Base-by-base conservation (phyloP, 139 green algal genomes). In the Trebouxia sp. region DNA sequence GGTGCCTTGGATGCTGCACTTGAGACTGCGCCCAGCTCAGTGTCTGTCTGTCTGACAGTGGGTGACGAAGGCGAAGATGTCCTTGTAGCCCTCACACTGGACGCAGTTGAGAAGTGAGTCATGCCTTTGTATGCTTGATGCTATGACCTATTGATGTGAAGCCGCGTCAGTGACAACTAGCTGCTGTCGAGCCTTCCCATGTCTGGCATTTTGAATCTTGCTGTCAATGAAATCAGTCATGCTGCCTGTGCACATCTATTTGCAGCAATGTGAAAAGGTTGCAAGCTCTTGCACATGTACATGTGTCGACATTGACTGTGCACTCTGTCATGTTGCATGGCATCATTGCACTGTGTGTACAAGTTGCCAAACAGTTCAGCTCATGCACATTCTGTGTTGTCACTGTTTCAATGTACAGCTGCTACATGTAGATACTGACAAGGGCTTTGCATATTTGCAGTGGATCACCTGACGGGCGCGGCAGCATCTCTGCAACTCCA, bases 31-130 rank as follows among this genome's bases (percentile, higher is more conserved):
- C 32, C 62, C 62, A 72, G 62, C 32, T 42, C 62, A 24, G 62
- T 72, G 32, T 72, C 69, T 41, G 42, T 55, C 69, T 56, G 69
- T 38, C 24, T 77, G 69, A 77, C 69, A 41, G 39, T 55, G 41
- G 38, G 22, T 77, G n/a, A 38, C 5, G 69, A 53, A 41, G 42
- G 69, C n/a, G n/a, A 56, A 24, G 39, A 51, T 77, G 69, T 41
- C 14, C 11, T 77, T 32, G 26, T 56, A 26, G 43, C 67, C 9
- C 39, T 51, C 43, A 39, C 69, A 38, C 41, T 56, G 8, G 43
- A 53, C 55, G 41, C 39, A 53, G 39, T n/a, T 56, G 26, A 77
- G 24, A 51, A 35, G 42, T 51, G 38, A 6, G 14, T 12, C 56
- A 28, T n/a, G n/a, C n/a, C n/a, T n/a, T n/a, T n/a, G n/a, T n/a